Base-by-base conservation (phyloP, 768 basidiomycete species). In the Hygrophoropsis aurantiaca region DNA sequence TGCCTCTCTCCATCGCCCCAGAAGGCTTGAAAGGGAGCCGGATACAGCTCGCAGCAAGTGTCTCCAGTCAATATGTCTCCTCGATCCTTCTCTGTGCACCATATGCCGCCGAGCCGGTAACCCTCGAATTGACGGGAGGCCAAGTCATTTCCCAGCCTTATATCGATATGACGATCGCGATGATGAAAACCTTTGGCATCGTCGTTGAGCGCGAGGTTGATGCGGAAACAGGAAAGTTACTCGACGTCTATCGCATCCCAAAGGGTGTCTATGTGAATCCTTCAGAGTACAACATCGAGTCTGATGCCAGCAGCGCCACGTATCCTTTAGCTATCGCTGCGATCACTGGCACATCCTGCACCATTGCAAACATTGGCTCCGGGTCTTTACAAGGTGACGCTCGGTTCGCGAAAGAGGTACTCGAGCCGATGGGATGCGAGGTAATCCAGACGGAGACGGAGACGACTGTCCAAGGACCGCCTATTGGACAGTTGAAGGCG, bases 111-210 rank as follows among this genome's bases (percentile, higher is more conserved):
- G 75, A 90, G 60, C 76, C 87, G n/a, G 80, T 97, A 50, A 85
- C 83, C 2, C 84, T 98, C 43, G 88, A 97, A 68, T 80, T 99
- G 51, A 87, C 82, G 0, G 97, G 95, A 10, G 95, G 93, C 0
- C 85, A 90, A 50, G 97, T 98, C 61, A 97, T 99, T 63, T 97
- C 93, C 5, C 95, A 98, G 69, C 94, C 94, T 0, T 99, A 98
- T 72, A 98, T 99, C 66, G 94, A 99, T 71, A 97, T 98, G 97
- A 98, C 97, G 8, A 87, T 97, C 56, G 84, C 93, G 8, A 97
- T 99, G 87, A 98, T 99, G 97, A 76, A 76, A 52, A 81, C 87
- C 7, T 99, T 99, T 62, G 95, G 94, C 3, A 74, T 97, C 51
- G 56, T 74, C 8, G 94, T 93, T 40, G 68, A 70, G 15, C 81